Evolutionary conservation across 2,329 filamentous ascomycete species (phyloP).

Genomic region (Gaeumannomyces sp.): DNA sequence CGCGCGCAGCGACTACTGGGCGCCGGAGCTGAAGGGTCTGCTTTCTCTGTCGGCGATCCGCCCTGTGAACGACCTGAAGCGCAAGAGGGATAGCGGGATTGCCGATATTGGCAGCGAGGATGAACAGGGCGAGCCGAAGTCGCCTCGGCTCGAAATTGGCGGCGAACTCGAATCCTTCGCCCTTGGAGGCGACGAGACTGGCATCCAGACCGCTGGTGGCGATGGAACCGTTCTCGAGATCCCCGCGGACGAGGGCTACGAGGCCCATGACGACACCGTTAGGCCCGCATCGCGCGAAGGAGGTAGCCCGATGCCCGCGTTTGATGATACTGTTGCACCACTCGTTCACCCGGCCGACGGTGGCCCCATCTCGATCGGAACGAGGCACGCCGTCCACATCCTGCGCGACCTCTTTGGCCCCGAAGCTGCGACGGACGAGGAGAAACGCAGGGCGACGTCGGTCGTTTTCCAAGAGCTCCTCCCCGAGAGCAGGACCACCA

Average conservation of each 20-base stretch:
- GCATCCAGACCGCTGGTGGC: conserved; percentile 45
- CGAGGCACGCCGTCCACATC: conserved; percentile 92
- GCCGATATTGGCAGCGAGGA: conserved; percentile 69
- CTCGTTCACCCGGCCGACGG: conserved; percentile 75
- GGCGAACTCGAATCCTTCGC: conserved; percentile 32
- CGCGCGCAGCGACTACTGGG: conserved; percentile 73
- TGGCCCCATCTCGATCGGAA: conserved; percentile 82
- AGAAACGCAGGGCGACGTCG: conserved; percentile 66
- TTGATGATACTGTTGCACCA: conserved; percentile 73
- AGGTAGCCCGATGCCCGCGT: conserved; percentile 49
- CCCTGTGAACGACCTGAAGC: conserved; percentile 74
- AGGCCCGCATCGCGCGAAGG: conserved; percentile 28
- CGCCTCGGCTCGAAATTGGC: conserved; percentile 47
- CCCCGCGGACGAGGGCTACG: conserved; percentile 49
- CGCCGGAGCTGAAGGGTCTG: conserved; percentile 86
- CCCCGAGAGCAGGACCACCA: conserved; percentile 72
- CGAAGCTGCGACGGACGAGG: conserved; percentile 60
- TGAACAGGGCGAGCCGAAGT: conserved; percentile 57
- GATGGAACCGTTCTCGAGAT: conserved; percentile 63
- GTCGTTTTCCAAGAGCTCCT: conserved; percentile 90
- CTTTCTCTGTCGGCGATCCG: conserved; percentile 77
- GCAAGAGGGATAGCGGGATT: conserved; percentile 85
- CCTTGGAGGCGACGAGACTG: conserved; percentile 57
- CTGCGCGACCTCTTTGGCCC: conserved; percentile 81
- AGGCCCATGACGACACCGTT: conserved; percentile 39